A percentile compares a stretch with the other conserved stretches of the same genome.
Conservation (phyloP, 495 filamentous ascomycete genomes). For the Lineolata rhizophorae region DNA sequence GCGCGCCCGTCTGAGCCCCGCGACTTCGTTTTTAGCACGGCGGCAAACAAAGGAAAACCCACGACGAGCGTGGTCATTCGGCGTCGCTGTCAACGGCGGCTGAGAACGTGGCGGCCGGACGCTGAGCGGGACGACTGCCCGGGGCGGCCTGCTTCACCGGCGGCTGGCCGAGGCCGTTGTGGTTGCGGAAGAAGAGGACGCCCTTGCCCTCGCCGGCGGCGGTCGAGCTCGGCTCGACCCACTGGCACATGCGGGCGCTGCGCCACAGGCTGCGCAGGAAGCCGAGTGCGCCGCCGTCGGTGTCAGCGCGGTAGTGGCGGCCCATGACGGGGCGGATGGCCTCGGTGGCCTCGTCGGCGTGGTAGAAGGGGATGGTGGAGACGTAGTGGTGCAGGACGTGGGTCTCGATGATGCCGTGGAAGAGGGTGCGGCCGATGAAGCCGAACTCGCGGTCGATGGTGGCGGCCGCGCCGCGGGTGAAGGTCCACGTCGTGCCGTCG, state of each 20-base stretch:
- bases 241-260: slow-evolving; percentile 49
- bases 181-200: slow-evolving; percentile 53
- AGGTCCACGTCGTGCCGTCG: slow-evolving; percentile 54
- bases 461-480: slow-evolving; percentile 61
- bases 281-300: slow-evolving; percentile 35
- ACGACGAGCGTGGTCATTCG: too few relatives aligned
- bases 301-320: slow-evolving; percentile 52
- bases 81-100: too few relatives aligned
- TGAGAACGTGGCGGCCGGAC: too few relatives aligned
- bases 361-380: slow-evolving; percentile 71
- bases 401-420: slow-evolving; percentile 84
- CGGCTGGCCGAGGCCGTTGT: slow-evolving; percentile 28
- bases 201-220: slow-evolving; percentile 36
- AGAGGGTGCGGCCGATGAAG: slow-evolving; percentile 64
- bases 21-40: too few relatives aligned
- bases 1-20: too few relatives aligned
- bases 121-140: too few relatives aligned
- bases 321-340: slow-evolving; percentile 73
- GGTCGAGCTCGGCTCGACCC: slow-evolving; percentile 40
- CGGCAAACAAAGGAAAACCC: too few relatives aligned
- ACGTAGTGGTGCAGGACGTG: slow-evolving; percentile 84
- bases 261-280: slow-evolving; percentile 32
- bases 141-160: slow-evolving; percentile 12
- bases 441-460: slow-evolving; percentile 82
- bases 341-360: slow-evolving; percentile 70